Conservation (phyloP, 768 basidiomycete species). For the Clavaria fumosa region DNA sequence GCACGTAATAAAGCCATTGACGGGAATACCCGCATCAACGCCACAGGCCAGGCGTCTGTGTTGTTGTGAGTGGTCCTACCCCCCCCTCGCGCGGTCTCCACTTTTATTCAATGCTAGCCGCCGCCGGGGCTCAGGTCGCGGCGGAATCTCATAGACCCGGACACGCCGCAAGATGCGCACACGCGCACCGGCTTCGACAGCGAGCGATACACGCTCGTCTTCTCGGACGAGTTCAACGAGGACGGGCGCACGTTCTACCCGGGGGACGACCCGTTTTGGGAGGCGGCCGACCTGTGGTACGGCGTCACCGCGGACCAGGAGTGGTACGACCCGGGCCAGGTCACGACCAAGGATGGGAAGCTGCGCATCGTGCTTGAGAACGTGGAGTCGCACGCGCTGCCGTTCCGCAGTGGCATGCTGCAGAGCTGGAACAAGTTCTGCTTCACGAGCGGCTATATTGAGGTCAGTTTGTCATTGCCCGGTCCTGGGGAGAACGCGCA, state of each 20-base stretch:
- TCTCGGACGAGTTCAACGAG: conserved; percentile 62
- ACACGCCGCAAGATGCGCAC: conserved; percentile 45
- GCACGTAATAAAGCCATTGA: conserved; percentile 31
- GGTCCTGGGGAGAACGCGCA: conserved; percentile 37
- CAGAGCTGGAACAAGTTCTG: conserved; percentile 90
- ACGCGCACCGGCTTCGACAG: conserved; percentile 63
- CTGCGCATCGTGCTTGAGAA: conserved; percentile 59
- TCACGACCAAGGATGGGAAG: conserved; percentile 49
- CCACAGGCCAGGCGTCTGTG: conserved; percentile 49
- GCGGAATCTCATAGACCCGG: conserved; percentile 50
- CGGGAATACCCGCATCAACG: conserved; percentile 52
- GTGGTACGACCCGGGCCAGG: conserved; percentile 58
- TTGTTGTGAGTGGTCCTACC: conserved; percentile 19
- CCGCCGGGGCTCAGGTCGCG: conserved; percentile 27
- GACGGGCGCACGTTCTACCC: conserved; percentile 52
- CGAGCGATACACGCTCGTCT: conserved; percentile 49
- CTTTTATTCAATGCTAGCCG: conserved; percentile 2
- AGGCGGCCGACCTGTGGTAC: conserved; percentile 62
- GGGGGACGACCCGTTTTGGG: conserved; percentile 53
- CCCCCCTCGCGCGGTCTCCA: not conserved
- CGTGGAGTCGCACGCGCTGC: conserved; percentile 30
- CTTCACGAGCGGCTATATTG: conserved; percentile 69
- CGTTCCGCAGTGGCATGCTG: conserved; percentile 63
- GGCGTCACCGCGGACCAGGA: conserved; percentile 54
- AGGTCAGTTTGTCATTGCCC: conserved; percentile 44